A percentile compares a stretch with the other conserved stretches of the same genome.
Conservation (phyloP, 2,329 filamentous ascomycete genomes). For the Chaetomium olivaceum region DNA sequence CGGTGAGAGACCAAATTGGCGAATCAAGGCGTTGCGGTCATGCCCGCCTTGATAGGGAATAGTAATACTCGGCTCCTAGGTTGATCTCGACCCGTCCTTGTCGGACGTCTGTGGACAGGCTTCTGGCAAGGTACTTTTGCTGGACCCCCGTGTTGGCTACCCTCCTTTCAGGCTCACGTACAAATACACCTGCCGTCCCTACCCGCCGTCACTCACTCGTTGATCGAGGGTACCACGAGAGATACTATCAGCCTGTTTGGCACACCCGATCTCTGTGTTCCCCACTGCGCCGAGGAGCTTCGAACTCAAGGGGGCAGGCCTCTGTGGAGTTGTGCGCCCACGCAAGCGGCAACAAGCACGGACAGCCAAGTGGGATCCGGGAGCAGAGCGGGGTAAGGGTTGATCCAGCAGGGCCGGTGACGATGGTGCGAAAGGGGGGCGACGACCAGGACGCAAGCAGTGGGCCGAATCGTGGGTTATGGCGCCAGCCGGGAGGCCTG, state of each 20-base stretch:
- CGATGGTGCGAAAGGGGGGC: conserved; percentile 20
- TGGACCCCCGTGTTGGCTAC: conserved; percentile 9
- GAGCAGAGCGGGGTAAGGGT: background rate
- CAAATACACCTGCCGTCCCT: conserved; percentile 1
- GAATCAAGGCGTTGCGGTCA: conserved; percentile 32
- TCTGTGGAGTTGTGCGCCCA: background rate
- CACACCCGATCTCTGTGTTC: background rate
- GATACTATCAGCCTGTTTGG: background rate
- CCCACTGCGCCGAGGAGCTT: background rate
- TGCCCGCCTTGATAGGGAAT: conserved; percentile 28
- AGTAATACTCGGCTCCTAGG: conserved; percentile 21
- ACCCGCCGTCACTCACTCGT: background rate
- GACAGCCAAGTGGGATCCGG: conserved; percentile 1
- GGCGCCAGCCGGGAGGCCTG: background rate
- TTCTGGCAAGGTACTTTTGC: conserved; percentile 1
- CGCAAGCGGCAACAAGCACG: background rate
- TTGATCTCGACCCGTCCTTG: conserved; percentile 4
- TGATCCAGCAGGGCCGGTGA: conserved; percentile 5
- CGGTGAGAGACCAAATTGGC: conserved; percentile 30
- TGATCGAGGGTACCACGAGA: background rate
- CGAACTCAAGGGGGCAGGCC: background rate
- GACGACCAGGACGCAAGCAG: conserved; percentile 11
- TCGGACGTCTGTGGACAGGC: background rate
- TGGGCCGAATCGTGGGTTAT: conserved; percentile 7
- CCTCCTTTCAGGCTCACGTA: background rate